phyloP scores from a whole-genome alignment of 805 yeast species.

The Priceomyces castillae region DNA sequence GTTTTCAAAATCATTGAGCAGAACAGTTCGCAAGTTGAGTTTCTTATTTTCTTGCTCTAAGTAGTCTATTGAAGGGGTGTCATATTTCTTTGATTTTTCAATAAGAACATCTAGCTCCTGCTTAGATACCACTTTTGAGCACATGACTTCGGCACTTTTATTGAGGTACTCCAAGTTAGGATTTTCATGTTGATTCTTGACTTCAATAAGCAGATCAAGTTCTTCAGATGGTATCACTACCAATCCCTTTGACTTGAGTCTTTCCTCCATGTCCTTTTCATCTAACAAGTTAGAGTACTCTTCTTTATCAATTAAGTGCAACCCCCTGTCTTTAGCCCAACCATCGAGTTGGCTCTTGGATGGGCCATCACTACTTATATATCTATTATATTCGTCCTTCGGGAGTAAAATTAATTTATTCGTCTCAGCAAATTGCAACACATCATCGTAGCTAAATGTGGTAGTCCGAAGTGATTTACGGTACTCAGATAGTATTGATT shows the following conservation, averaged over 20 bases:
- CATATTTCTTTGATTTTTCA: constrained; percentile 10
- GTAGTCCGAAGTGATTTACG: neutral
- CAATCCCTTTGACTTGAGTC: constrained; percentile 29
- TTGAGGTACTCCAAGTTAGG: constrained; percentile 25
- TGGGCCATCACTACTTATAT: neutral
- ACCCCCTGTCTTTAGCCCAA: constrained; percentile 18
- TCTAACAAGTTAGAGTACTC: constrained; percentile 27
- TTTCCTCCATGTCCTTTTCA: constrained; percentile 35
- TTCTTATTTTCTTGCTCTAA: constrained; percentile 20
- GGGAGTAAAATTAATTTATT: constrained; percentile 32
- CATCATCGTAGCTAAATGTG: neutral
- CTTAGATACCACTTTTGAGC: constrained; percentile 12
- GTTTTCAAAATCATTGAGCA: constrained; percentile 15
- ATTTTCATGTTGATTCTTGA: constrained; percentile 12
- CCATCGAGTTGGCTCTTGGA: neutral
- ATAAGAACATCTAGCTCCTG: constrained; percentile 17
- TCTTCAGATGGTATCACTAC: constrained; percentile 29
- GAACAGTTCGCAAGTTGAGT: constrained; percentile 15
- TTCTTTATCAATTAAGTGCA: constrained; percentile 23
- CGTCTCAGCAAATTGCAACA: constrained; percentile 30
- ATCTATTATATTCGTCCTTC: constrained; percentile 26
- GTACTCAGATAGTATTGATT: neutral
- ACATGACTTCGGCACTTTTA: constrained; percentile 9
- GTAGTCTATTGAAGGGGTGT: constrained; percentile 24
- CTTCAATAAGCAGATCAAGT: constrained; percentile 13